Evolutionary conservation across 495 filamentous ascomycete species (phyloP).

Genomic region (Penicillium chermesinum): DNA sequence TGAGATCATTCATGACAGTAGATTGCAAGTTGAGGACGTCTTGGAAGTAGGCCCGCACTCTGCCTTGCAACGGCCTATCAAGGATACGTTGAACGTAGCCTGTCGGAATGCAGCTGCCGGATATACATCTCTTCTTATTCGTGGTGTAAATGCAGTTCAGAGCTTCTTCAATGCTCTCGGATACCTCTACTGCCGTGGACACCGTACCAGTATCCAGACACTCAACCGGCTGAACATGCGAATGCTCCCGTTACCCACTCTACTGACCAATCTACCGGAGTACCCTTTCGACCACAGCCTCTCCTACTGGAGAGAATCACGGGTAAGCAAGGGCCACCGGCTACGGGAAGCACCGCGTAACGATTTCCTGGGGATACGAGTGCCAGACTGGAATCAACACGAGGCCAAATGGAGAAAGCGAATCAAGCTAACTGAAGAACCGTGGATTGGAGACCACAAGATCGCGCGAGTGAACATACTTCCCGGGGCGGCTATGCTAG

Average conservation of each 20-base stretch:
- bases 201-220: slow-evolving; percentile 10
- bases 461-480: too few species aligned
- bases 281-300: slow-evolving; percentile 36
- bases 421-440: slow-evolving; percentile 22
- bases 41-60: slow-evolving; percentile 50
- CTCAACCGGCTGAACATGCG: slow-evolving; percentile 15
- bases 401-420: slow-evolving; percentile 26
- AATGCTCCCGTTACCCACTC: neutral
- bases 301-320: slow-evolving; percentile 4
- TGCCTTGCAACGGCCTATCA: slow-evolving; percentile 33
- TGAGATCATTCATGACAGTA: too few species aligned
- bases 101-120: neutral
- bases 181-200: slow-evolving; percentile 18
- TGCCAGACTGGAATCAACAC: slow-evolving; percentile 11
- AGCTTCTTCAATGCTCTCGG: slow-evolving; percentile 22
- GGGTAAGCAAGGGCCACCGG: slow-evolving; percentile 3
- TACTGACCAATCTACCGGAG: slow-evolving; percentile 29
- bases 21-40: slow-evolving; percentile 22
- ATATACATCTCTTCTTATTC: slow-evolving; percentile 19
- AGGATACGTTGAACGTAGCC: slow-evolving; percentile 18
- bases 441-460: slow-evolving; percentile 37
- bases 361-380: slow-evolving; percentile 21
- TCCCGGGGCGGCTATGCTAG: too few species aligned
- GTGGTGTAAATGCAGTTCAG: slow-evolving; percentile 11
- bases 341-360: slow-evolving; percentile 7